Conservation (phyloP, 2,329 filamentous ascomycete species). For the Sporothrix protearum region DNA sequence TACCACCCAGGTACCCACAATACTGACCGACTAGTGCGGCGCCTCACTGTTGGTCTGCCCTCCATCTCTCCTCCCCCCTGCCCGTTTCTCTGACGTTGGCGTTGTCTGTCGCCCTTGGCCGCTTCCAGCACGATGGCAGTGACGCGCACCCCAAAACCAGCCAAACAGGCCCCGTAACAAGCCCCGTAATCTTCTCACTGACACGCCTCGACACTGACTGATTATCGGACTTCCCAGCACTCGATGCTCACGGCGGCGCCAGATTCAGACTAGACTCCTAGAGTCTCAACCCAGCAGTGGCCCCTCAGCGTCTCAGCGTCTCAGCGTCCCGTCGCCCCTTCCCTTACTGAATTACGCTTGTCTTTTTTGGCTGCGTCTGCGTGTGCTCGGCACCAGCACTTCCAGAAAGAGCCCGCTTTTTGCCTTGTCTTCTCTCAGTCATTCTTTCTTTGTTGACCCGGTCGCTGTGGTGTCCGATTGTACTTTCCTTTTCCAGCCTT, state of each 20-base stretch:
- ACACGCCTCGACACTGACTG: background rate
- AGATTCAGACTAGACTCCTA: slow-evolving; percentile 3
- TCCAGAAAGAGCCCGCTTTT: slow-evolving; percentile 4
- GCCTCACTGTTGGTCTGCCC: slow-evolving; percentile 1
- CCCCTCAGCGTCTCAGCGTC: slow-evolving; percentile 9
- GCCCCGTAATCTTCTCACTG: background rate
- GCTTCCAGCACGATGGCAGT: slow-evolving; percentile 3
- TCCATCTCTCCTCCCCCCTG: background rate
- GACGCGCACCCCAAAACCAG: background rate
- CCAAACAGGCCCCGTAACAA: background rate
- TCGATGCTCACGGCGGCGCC: background rate
- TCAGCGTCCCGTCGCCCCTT: slow-evolving; percentile 11
- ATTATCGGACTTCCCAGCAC: background rate
- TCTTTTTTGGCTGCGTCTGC: background rate
- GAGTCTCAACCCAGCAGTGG: background rate
- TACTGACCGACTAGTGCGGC: slow-evolving; percentile 1
- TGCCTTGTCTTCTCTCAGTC: background rate
- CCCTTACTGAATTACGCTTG: background rate
- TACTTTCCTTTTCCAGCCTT: background rate
- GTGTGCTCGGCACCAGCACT: slow-evolving; percentile 5
- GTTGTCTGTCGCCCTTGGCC: slow-evolving; percentile 9
- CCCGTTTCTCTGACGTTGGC: slow-evolving; percentile 15
- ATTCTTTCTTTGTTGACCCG: background rate
- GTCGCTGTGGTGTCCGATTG: background rate
- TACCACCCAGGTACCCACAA: slow-evolving; percentile 6